Evolutionary conservation across 108 stramenopile genomes (phyloP), one percentile per base, ranked within the genome.

Genomic region (Epithemia pelagica): DNA sequence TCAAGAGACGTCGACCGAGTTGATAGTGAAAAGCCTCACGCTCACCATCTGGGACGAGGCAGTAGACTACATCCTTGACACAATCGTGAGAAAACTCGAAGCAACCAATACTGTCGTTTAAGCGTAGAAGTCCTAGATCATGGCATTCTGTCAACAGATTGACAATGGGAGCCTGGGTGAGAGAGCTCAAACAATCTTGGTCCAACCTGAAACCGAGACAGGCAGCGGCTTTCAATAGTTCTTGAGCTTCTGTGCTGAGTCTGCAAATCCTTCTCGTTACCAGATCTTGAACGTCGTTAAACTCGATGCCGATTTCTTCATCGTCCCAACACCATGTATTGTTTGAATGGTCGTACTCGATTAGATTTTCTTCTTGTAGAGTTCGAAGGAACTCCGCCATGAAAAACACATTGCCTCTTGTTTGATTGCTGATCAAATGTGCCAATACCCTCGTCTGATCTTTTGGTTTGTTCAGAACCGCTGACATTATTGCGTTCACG

Each of bases 181-280:
- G 58, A 2, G 55, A 65, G 19, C 70, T 72, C 5, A 86, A 60
- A n/a, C 78, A 67, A 3, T 75, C 26, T 10, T 73, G 64, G 53
- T 82, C 76, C 22, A 85, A 66, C 26, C 56, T 69, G 8, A 76
- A 61, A 15, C 84, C 84, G 32, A 85, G 65, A 52, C 84, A 85
- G 27, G 84, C 81, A 31, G 76, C 76, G 1, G 69, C 66, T 55
- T 73, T 78, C 31, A 85, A 58, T 1, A 76, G 73, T 64, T 66
- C 68, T 67, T 72, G 80, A 24, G 74, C 77, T 51, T 63, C 67
- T n/a, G 66, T 65, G 1, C 66, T 33, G 15, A 82, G 69, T 5
- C 15, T 10, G 5, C 15, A 15, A 10, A 46, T 5, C 37, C 37
- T 46, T 46, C 15, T 5, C 37, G 5, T 15, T 46, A 46, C 5